Base-by-base conservation (phyloP, 768 basidiomycete species). In the Cyathus striatus region DNA sequence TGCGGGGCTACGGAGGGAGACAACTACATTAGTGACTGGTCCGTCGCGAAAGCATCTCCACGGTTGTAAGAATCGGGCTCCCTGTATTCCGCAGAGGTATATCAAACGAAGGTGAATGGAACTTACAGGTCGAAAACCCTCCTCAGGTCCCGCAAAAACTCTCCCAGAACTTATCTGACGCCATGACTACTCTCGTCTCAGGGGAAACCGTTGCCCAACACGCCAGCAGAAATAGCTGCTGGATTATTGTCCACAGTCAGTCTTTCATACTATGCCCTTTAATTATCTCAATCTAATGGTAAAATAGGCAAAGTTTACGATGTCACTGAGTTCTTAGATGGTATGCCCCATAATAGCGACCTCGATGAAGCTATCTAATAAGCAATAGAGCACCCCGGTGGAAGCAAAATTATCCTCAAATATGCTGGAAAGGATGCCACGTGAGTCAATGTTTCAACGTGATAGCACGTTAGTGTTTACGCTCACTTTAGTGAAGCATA, bases 341-440 rank as follows among this genome's bases (percentile, higher is more conserved):
- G 81, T 81, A 57, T 52, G 68, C 48, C 14, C 14, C 18, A 40
- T 21, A n/a, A 14, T 39, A 30, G 26, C 6, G 13, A 25, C 32
- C 23, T 18, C 18, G 20, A 7, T 9, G 26, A 41, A 32, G 26
- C 40, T 32, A 10, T 6, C 26, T 21, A 10, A 6, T 32, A 30
- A 30, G 7, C 16, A 10, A 6, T 18, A 82, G 82, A 86, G 40
- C 83, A 86, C 56, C 84, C 83, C 32, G 82, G 81, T 73, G 92
- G 91, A 6, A 81, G 81, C 56, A 84, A 78, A 56, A 89, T 93
- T 52, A 85, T 94, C 38, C 59, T 94, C 42, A 89, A 89, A 58
- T 90, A 92, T 51, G 90, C 87, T 2, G 93, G 93, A 20, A 86
- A 83, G 57, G 92, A 92, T 58, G 90, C 90, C 23, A 95, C 86